Percentiles rank a stretch among this genome's conserved stretches.
Conservation (phyloP, 345 rosid genomes). For the Populus simonii region DNA sequence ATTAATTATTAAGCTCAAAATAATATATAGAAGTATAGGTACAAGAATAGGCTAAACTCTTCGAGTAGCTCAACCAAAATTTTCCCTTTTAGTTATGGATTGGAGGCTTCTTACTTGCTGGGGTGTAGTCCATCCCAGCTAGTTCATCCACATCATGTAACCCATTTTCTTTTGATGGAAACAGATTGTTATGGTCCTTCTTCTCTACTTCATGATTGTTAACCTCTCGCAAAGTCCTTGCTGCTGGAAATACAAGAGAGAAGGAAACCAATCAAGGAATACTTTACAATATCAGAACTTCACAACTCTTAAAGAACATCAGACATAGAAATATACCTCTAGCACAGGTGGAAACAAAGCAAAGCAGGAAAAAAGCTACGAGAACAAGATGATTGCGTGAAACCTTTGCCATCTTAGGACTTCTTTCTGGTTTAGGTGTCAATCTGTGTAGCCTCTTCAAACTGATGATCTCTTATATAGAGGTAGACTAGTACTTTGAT, state of each 20-base stretch:
- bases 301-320: not conserved
- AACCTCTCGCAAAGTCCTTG: conserved; percentile 38
- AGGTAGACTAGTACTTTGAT: not conserved
- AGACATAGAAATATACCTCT: conserved; percentile 24
- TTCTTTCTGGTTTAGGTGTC: not conserved
- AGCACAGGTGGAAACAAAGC: conserved; percentile 36
- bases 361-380: conserved; percentile 34
- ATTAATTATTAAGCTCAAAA: not conserved
- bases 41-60: not conserved
- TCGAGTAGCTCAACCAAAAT: not conserved
- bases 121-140: conserved; percentile 50
- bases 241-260: conserved; percentile 21
- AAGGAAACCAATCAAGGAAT: not conserved
- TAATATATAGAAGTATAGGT: not conserved
- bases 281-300: not conserved
- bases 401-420: conserved; percentile 27
- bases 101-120: conserved; percentile 59
- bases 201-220: conserved; percentile 8
- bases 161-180: conserved; percentile 16
- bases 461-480: conserved; percentile 27
- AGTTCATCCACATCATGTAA: conserved; percentile 30
- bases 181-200: not conserved
- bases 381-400: conserved; percentile 38
- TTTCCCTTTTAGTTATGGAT: conserved; percentile 45
- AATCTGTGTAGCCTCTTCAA: not conserved